A percentile compares a stretch with the other conserved stretches of the same genome.
Conservation (phyloP, 305 asterid species). For the Fraxinus platypoda region DNA sequence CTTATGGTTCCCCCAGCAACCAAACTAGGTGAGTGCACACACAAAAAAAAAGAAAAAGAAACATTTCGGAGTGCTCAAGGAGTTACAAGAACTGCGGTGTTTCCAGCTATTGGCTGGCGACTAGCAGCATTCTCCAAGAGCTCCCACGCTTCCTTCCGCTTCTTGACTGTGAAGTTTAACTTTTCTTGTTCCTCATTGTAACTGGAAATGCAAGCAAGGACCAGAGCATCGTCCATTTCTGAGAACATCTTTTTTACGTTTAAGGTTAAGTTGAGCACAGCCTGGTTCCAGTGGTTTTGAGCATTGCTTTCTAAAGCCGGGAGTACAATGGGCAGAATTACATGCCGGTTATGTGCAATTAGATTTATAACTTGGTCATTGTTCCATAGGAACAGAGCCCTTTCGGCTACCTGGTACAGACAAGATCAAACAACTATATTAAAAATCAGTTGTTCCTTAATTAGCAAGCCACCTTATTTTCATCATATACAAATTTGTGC, state of each 20-base stretch:
- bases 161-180: conserved; percentile 42
- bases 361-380: conserved; percentile 73
- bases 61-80: conserved; percentile 18
- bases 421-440: background rate
- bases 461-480: background rate
- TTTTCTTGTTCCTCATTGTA: conserved; percentile 57
- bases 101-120: conserved; percentile 50
- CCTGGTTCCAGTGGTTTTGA: conserved; percentile 82
- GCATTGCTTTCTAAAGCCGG: conserved; percentile 76
- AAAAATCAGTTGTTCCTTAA: background rate
- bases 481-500: background rate
- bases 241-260: conserved; percentile 67
- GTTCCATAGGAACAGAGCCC: conserved; percentile 88
- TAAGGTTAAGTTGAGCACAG: conserved; percentile 70
- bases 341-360: conserved; percentile 60
- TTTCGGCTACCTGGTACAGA: conserved; percentile 81
- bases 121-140: conserved; percentile 67
- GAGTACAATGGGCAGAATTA: conserved; percentile 67
- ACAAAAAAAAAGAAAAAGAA: background rate
- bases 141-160: conserved; percentile 70
- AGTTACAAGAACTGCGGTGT: conserved; percentile 51
- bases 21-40: background rate
- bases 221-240: conserved; percentile 82
- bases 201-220: conserved; percentile 59
- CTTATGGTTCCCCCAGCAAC: background rate